These are phyloP conservation scores for Phytophthora podocarpi DNA, from an alignment of 352 stramenopile genomes.

Conservation along the genomic window DNA sequence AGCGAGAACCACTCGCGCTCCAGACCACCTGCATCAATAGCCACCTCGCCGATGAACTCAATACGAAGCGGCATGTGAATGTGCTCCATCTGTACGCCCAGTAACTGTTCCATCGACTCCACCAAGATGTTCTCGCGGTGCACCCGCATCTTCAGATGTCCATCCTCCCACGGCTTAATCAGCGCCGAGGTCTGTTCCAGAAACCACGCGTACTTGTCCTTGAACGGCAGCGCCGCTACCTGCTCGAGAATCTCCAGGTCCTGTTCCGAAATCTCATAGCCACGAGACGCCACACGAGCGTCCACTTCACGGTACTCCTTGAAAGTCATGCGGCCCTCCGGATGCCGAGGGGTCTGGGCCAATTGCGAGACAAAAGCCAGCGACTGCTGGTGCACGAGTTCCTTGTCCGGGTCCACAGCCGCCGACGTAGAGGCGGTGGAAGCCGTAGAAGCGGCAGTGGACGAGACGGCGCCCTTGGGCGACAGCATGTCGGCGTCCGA, in stretches of 20 bases:
- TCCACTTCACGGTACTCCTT: conserved; percentile 90
- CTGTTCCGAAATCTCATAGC: conserved; percentile 89
- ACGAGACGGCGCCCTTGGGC: conserved; percentile 23
- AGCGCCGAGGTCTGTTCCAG: conserved; percentile 82
- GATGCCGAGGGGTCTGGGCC: conserved; percentile 80
- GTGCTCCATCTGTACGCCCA: conserved; percentile 86
- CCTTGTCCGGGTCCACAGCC: conserved; percentile 39
- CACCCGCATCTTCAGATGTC: conserved; percentile 85
- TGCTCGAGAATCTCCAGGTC: conserved; percentile 88
- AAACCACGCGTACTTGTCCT: conserved; percentile 91
- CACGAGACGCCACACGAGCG: conserved; percentile 78
- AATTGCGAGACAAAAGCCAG: conserved; percentile 88
- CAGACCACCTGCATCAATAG: conserved; percentile 89
- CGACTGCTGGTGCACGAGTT: conserved; percentile 82
- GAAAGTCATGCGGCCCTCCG: conserved; percentile 87
- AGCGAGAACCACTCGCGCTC: conserved; percentile 91
- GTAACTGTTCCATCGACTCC: conserved; percentile 85
- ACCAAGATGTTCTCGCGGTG: conserved; percentile 86
- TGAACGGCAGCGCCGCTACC: conserved; percentile 83
- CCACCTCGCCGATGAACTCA: conserved; percentile 89
- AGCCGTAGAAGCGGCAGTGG: conserved; percentile 14
- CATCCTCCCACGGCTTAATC: conserved; percentile 87
- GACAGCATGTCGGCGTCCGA: conserved; percentile 54
- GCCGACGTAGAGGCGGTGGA: conserved; percentile 18
- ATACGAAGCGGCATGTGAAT: conserved; percentile 89